Evolutionary conservation across 2,329 filamentous ascomycete genomes (phyloP).

Genomic region (Penicillium janthinellum): DNA sequence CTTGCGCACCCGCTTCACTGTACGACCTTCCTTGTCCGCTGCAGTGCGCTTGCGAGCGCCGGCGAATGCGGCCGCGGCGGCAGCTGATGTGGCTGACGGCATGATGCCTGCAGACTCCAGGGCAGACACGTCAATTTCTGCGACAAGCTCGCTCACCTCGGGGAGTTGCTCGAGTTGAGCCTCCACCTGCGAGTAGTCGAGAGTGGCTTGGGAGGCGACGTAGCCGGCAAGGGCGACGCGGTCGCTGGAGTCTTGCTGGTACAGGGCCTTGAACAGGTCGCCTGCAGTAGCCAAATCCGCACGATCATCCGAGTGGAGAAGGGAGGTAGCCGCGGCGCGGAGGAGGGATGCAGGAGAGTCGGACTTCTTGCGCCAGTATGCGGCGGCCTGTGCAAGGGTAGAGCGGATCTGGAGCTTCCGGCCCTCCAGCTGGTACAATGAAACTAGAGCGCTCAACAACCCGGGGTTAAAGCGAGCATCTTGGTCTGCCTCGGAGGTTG

Average conservation of each 20-base stretch:
- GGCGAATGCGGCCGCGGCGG: conserved; percentile 36
- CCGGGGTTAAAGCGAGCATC: conserved; percentile 82
- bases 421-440: conserved; percentile 75
- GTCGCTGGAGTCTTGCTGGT: conserved; percentile 65
- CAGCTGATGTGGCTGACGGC: conserved; percentile 35
- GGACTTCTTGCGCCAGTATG: conserved; percentile 73
- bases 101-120: conserved; percentile 50
- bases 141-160: conserved; percentile 44
- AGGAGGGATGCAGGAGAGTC: conserved; percentile 67
- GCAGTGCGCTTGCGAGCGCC: conserved; percentile 46
- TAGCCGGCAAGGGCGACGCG: conserved; percentile 75
- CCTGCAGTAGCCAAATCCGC: conserved; percentile 71
- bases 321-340: conserved; percentile 76
- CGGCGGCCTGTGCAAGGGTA: conserved; percentile 76
- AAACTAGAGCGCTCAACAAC: conserved; percentile 75
- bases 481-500: conserved; percentile 56
- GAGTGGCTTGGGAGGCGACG: conserved; percentile 75
- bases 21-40: conserved; percentile 33
- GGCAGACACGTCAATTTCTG: conserved; percentile 46
- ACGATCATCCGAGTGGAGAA: conserved; percentile 72
- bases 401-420: conserved; percentile 70
- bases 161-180: conserved; percentile 43
- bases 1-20: conserved; percentile 48
- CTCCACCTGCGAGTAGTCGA: conserved; percentile 40
- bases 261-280: conserved; percentile 75